Base-by-base conservation (phyloP, 2,329 filamentous ascomycete species). In the Colletotrichum paranaense region DNA sequence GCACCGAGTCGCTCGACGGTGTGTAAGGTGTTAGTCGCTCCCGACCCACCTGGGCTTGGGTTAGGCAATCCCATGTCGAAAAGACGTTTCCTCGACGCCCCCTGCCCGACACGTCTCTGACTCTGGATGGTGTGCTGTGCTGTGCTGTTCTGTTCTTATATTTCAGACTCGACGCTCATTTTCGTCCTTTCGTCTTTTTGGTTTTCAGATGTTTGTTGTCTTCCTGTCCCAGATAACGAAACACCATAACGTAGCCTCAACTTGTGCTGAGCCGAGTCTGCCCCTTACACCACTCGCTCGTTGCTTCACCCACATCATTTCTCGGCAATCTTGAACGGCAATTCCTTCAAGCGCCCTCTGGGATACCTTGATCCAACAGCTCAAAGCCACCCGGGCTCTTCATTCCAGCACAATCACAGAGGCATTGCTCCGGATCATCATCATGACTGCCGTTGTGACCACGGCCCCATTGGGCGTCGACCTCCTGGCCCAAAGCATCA, bases 11-110 rank as follows among this genome's bases (percentile, higher is more conserved):
- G 64, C 70, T 65, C 60, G 73, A 73, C 46, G 73, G 69, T 68
- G 57, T 68, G 38, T 42, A 42, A 42, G 38, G 38, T 42, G 38
- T 42, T 42, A 52, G 58, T 70, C 28, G 38, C 46, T 53, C 59
- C 59, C 35, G 72, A 74, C 74, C 74, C 74, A 75, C 74, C 57
- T 59, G 68, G 68, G 64, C 58, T 71, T 72, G 62, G 72, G 72
- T 75, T 74, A 75, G 74, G 74, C 73, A 72, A 75, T 75, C 35
- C 68, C 35, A 58, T 60, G 64, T 67, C 68, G 58, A 68, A 74
- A 75, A 75, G 74, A 73, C 74, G 74, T 73, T 68, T 75, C 56
- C 70, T 72, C 53, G 59, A 69, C 56, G 69, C 30, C 69, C 60
- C 66, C 42, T 63, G 53, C 53, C 52, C 42, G 52, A 32, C 59